Percentiles rank a stretch among this genome's conserved stretches.
These are phyloP conservation scores for Eimeria praecox DNA, from an alignment of 169 alveolate species.

Conservation along the genomic window DNA sequence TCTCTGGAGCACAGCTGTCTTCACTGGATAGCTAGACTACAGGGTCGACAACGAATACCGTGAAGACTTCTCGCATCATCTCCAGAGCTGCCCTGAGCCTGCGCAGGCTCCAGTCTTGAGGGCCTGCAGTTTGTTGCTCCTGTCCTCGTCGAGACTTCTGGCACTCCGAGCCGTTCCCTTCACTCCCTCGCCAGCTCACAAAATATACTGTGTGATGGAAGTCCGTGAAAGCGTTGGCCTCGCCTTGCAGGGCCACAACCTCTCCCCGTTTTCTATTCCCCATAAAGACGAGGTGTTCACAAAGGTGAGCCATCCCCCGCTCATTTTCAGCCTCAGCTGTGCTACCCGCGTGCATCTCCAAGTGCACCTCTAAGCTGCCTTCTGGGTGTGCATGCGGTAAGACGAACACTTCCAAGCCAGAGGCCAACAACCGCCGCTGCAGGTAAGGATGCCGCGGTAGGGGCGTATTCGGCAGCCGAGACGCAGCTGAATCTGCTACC, in stretches of 20 bases:
- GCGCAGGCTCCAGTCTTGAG: slow-evolving; percentile 38
- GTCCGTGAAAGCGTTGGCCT: slow-evolving; percentile 93
- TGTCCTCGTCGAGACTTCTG: neutral
- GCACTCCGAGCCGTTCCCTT: slow-evolving; percentile 9
- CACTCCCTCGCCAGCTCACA: slow-evolving; percentile 86
- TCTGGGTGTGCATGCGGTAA: slow-evolving; percentile 86
- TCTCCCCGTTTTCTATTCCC: slow-evolving; percentile 89
- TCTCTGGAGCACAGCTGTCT: neutral
- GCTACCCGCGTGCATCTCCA: slow-evolving; percentile 91
- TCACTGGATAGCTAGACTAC: neutral
- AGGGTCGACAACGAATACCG: slow-evolving; percentile 12
- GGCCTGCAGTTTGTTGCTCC: slow-evolving; percentile 7
- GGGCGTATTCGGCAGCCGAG: slow-evolving; percentile 3
- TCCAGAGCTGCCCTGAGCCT: slow-evolving; percentile 72
- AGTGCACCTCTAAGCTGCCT: slow-evolving; percentile 87
- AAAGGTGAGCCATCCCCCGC: slow-evolving; percentile 92
- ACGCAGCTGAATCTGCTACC: neutral
- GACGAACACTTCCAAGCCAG: slow-evolving; percentile 86
- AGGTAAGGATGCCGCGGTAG: slow-evolving; percentile 77
- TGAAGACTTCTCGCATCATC: slow-evolving; percentile 77
- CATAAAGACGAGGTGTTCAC: slow-evolving; percentile 93
- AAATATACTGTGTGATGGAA: slow-evolving; percentile 92
- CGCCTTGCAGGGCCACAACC: slow-evolving; percentile 83
- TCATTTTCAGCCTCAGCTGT: slow-evolving; percentile 90
- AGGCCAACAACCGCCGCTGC: slow-evolving; percentile 82